These are phyloP conservation scores for Pyrenophora teres DNA, from an alignment of 2,329 filamentous ascomycete species.

Conservation along the genomic window DNA sequence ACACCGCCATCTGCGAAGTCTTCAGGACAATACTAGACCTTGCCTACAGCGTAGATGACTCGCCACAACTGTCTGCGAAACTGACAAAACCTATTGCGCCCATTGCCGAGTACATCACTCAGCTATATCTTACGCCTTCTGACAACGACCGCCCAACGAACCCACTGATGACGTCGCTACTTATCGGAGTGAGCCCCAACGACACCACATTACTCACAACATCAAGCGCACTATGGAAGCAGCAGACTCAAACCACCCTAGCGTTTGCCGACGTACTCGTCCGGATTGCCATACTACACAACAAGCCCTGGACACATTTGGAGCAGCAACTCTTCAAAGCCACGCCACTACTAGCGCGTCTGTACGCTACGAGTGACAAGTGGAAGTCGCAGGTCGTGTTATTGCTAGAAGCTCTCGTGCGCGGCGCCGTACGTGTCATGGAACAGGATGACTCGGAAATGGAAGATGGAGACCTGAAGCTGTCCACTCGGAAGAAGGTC, in stretches of 20 bases:
- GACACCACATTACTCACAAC: constrained; percentile 53
- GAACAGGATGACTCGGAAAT: constrained; percentile 34
- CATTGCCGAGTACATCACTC: constrained; percentile 75
- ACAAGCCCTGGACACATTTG: constrained; percentile 66
- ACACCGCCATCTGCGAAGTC: constrained; percentile 68
- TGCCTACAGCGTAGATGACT: constrained; percentile 75
- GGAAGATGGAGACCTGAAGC: constrained; percentile 11
- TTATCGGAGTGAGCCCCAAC: constrained; percentile 54
- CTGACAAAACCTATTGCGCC: constrained; percentile 69
- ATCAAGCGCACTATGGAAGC: constrained; percentile 52
- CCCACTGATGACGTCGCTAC: constrained; percentile 73
- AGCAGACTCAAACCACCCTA: constrained; percentile 68
- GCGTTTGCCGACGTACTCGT: constrained; percentile 71
- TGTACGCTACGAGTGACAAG: constrained; percentile 71
- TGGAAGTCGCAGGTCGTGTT: constrained; percentile 70
- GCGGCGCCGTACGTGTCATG: constrained; percentile 65
- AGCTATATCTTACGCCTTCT: constrained; percentile 74
- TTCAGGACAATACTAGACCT: constrained; percentile 74
- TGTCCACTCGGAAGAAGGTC: not conserved
- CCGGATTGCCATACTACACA: constrained; percentile 68
- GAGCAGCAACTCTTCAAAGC: constrained; percentile 82
- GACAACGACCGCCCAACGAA: constrained; percentile 75
- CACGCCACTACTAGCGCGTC: constrained; percentile 73
- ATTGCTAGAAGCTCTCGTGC: constrained; percentile 74
- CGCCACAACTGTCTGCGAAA: constrained; percentile 53